These are phyloP conservation scores for Coniochaeta sp. DNA, from an alignment of 2,329 filamentous ascomycete species.

Conservation along the genomic window DNA sequence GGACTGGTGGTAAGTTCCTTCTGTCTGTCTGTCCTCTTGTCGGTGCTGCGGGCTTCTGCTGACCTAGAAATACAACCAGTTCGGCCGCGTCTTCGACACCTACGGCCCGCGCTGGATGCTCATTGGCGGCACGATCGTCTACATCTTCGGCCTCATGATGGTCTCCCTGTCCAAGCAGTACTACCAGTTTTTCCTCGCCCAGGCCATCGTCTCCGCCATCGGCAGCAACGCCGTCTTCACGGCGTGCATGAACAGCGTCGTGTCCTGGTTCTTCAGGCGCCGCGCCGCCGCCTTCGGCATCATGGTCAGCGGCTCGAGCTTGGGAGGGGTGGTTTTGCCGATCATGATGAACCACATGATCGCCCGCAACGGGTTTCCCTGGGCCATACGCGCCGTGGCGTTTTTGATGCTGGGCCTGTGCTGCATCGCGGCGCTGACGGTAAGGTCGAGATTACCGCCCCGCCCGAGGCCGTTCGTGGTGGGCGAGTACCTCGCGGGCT, in stretches of 20 bases:
- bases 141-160: constrained; percentile 57
- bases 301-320: constrained; percentile 37
- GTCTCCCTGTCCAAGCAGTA: constrained; percentile 36
- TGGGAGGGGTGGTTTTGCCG: constrained; percentile 48
- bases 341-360: constrained; percentile 49
- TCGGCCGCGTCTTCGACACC: constrained; percentile 38
- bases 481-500: constrained; percentile 35
- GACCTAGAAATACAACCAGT: constrained; percentile 41
- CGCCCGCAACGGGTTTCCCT: constrained; percentile 33
- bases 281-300: constrained; percentile 41
- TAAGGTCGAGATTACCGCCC: constrained; percentile 27
- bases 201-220: constrained; percentile 24
- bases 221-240: constrained; percentile 28
- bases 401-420: constrained; percentile 29
- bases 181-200: constrained; percentile 33
- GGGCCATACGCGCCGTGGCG: constrained; percentile 28
- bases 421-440: constrained; percentile 19
- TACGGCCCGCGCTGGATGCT: constrained; percentile 52
- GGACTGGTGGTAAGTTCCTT: constrained; percentile 28
- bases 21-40: too few species aligned
- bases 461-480: constrained; percentile 32
- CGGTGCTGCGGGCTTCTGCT: too few species aligned
- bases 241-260: constrained; percentile 24
- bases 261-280: constrained; percentile 39
- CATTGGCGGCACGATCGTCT: constrained; percentile 41